phyloP scores from a whole-genome alignment of 129 eudicot genomes.

The Mikania micrantha region DNA sequence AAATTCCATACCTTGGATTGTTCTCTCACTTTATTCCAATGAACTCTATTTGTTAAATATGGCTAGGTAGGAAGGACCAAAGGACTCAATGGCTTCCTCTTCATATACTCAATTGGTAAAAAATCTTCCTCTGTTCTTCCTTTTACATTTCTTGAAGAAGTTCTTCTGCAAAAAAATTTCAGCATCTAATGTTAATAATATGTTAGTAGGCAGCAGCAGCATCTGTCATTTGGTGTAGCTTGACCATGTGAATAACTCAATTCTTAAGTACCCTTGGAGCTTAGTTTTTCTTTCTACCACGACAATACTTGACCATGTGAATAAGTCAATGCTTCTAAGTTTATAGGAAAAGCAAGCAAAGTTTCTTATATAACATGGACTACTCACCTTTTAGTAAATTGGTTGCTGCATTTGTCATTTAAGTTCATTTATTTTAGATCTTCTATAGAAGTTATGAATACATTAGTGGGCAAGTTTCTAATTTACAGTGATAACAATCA shows the following conservation, averaged over 20 bases:
- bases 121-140: background rate
- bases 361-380: no score
- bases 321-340: background rate
- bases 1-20: background rate
- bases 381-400: no score
- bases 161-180: background rate
- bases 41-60: no score
- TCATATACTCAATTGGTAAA: conserved; percentile 26
- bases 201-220: background rate
- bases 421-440: background rate
- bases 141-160: background rate
- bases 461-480: background rate
- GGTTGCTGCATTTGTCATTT: no score
- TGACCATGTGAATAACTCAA: no score
- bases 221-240: no score
- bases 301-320: no score
- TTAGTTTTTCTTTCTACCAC: no score
- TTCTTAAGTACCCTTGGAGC: no score
- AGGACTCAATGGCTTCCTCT: conserved; percentile 28
- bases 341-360: background rate
- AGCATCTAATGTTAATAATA: background rate
- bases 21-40: background rate
- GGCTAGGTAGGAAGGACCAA: conserved; percentile 26
- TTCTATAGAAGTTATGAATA: background rate
- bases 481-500: background rate